These are phyloP conservation scores for Cryptosporidium bovis DNA, from an alignment of 169 alveolate species.

Conservation along the genomic window DNA sequence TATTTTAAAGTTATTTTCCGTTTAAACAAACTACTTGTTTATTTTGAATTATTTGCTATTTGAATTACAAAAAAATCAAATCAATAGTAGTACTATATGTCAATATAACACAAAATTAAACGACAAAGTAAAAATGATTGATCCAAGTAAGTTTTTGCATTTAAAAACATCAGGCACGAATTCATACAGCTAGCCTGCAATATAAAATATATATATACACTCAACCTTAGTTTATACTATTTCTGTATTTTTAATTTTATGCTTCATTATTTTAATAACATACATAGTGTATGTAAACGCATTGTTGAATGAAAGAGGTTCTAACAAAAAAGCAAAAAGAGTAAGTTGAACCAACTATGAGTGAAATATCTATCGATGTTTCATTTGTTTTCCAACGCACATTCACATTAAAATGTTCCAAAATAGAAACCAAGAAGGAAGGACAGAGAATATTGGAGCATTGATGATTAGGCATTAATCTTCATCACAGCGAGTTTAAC, in stretches of 20 bases:
- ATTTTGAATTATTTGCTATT: too few relatives aligned
- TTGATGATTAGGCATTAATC: slow-evolving; percentile 15
- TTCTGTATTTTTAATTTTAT: slow-evolving; percentile 17
- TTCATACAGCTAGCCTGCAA: not conserved
- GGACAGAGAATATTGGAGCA: slow-evolving; percentile 69
- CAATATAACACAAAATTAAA: too few relatives aligned
- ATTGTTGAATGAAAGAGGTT: slow-evolving; percentile 29
- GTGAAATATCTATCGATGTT: too few relatives aligned
- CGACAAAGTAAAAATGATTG: slow-evolving; percentile 5
- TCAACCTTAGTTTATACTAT: slow-evolving; percentile 24
- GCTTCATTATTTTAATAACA: slow-evolving; percentile 16
- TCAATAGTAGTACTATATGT: too few relatives aligned
- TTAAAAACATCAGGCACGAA: not conserved
- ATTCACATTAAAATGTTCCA: not conserved
- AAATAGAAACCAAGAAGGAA: slow-evolving; percentile 71
- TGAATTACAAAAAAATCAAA: too few relatives aligned
- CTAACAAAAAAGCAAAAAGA: slow-evolving; percentile 21
- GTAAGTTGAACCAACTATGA: slow-evolving; percentile 25
- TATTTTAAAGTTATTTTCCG: too few relatives aligned
- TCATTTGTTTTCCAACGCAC: too few relatives aligned
- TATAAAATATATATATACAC: not conserved
- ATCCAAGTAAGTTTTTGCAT: slow-evolving; percentile 23
- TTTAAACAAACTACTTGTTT: too few relatives aligned
- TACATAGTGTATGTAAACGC: slow-evolving; percentile 62
- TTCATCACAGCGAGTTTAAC: too few relatives aligned